Evolutionary conservation across 768 basidiomycete genomes (phyloP).

Genomic region (Suillus hirtellus): DNA sequence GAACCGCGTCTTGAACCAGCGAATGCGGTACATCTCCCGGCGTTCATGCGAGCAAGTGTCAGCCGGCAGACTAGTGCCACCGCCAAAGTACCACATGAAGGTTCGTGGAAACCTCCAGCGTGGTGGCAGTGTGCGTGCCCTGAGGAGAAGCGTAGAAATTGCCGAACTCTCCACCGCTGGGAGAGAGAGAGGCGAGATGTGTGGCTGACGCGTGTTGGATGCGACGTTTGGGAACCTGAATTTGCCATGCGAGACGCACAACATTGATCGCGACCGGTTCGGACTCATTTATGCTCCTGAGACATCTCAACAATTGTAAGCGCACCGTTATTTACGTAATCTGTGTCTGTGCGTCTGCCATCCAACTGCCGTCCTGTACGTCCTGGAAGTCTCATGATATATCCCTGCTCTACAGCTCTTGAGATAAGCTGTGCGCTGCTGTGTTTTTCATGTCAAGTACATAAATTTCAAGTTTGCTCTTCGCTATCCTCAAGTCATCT

Average conservation of each 20-base stretch:
- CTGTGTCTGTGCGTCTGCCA: no score
- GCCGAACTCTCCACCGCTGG: slow-evolving; percentile 36
- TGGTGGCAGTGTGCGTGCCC: slow-evolving; percentile 37
- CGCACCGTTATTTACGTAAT: slow-evolving; percentile 2
- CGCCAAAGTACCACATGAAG: slow-evolving; percentile 28
- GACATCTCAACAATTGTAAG: neutral
- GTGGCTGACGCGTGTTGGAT: slow-evolving; percentile 51
- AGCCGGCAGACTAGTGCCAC: slow-evolving; percentile 14
- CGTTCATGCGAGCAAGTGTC: slow-evolving; percentile 12
- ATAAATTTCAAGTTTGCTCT: neutral
- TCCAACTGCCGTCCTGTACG: neutral
- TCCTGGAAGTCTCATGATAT: neutral
- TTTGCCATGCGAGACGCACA: neutral
- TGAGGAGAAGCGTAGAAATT: slow-evolving; percentile 22
- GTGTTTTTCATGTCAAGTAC: neutral
- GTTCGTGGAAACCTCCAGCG: slow-evolving; percentile 33
- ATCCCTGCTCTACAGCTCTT: neutral
- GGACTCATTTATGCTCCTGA: neutral
- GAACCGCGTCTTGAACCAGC: slow-evolving; percentile 18
- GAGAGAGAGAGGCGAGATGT: slow-evolving; percentile 41
- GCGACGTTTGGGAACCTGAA: slow-evolving; percentile 42
- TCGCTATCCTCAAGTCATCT: neutral
- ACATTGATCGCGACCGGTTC: neutral
- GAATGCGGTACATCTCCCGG: slow-evolving; percentile 9
- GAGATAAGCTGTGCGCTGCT: neutral